Evolutionary conservation across 1,284 basidiomycete species (phyloP), one percentile per base, ranked within the genome.

Genomic region (Melanopsichium pennsylvanicum): DNA sequence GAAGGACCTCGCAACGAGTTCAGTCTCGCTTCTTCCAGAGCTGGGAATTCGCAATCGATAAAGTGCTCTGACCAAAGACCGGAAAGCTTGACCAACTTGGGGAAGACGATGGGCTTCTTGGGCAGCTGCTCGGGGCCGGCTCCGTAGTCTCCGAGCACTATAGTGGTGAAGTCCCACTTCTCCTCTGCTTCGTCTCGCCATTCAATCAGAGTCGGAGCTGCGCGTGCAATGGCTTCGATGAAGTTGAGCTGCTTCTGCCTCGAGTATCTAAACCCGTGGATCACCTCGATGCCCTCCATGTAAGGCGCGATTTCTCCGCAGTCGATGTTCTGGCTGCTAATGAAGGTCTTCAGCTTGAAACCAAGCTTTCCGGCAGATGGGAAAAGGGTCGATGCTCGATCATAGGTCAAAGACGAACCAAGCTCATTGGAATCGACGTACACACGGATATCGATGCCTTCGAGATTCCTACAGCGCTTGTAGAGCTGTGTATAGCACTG

Each of bases 221-320:
- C 52, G 6, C 32, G 26, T 6, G 37, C 26, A 19, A 55, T 34
- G 13, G 32, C 44, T 2, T 47, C 21, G 38, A 46, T 32, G 25
- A 55, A 55, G 44, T 37, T 47, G 33, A 47, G 27, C 39, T 46
- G 23, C 39, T 47, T 55, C 33, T 55, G 52, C 5, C 52, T 9
- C 18, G 2, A 18, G 22, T 15, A 18, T 19, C 23, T 37, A 26
- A 55, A 21, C 2, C 33, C 38, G 1, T 16, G 31, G 19, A 55
- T 39, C 12, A 47, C 21, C 11, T 47, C 33, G 39, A 55, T 18
- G 10, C 44, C 44, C 5, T 35, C 11, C 37, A 55, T 40, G 33
- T 55, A 44, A 6, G 38, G 26, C 2, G 44, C 33, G 13, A 55
- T 18, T 12, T 46, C 38, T 16, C 52, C 52, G 33, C 45, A 55